phyloP scores from a whole-genome alignment of 768 basidiomycete species.

The Xanthoconium stramineum region DNA sequence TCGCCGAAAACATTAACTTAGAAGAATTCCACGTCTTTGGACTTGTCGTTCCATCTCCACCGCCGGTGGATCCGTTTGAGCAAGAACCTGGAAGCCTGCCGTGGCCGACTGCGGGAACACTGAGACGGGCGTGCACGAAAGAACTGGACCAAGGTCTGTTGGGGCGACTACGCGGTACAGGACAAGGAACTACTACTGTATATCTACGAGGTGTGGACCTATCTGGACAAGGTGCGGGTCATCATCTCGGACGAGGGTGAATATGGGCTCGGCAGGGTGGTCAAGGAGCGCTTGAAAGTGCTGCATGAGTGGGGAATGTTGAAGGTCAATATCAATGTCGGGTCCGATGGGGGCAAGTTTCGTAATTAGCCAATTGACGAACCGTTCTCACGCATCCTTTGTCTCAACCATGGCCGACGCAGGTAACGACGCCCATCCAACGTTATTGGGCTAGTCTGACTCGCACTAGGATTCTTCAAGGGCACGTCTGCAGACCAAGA shows the following conservation, averaged over 20 bases:
- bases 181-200: no score
- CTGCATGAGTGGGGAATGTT: slow-evolving; percentile 28
- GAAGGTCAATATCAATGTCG: slow-evolving; percentile 27
- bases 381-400: slow-evolving; percentile 22
- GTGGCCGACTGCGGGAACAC: no score
- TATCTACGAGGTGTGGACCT: no score
- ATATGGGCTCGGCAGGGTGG: slow-evolving; percentile 21
- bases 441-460: not conserved
- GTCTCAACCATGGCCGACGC: slow-evolving; percentile 54
- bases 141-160: no score
- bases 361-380: slow-evolving; percentile 7
- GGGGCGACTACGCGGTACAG: no score
- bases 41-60: slow-evolving; percentile 30
- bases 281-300: slow-evolving; percentile 19
- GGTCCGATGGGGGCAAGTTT: slow-evolving; percentile 31
- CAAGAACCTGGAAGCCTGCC: not conserved
- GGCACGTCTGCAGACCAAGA: slow-evolving; percentile 90
- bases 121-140: no score
- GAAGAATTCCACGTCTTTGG: slow-evolving; percentile 33
- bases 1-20: slow-evolving; percentile 23
- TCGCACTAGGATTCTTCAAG: slow-evolving; percentile 73
- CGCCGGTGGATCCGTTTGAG: slow-evolving; percentile 22
- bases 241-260: slow-evolving; percentile 33
- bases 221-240: slow-evolving; percentile 25
- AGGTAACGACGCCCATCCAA: slow-evolving; percentile 30